Evolutionary conservation across 2,329 filamentous ascomycete species (phyloP), one percentile per base, ranked within the genome.

Genomic region (Fusarium brachygibbosum): DNA sequence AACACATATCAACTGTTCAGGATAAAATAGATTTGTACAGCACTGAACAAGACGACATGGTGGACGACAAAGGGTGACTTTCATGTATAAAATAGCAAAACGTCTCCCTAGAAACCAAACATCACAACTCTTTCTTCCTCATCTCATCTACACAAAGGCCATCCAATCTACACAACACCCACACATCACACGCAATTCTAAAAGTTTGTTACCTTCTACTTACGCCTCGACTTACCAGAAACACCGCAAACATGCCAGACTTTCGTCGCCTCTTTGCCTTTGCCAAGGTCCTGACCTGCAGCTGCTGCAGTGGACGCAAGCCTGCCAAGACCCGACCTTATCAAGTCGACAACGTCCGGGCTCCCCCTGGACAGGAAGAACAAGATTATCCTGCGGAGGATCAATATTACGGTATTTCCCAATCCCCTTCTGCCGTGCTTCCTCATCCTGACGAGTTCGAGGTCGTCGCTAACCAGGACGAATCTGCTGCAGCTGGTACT

Each of bases 181-280:
- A n/a, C n/a, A n/a, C n/a, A n/a, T n/a, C n/a, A n/a, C n/a, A n/a
- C n/a, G n/a, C n/a, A n/a, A n/a, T n/a, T n/a, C n/a, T n/a, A n/a
- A n/a, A n/a, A n/a, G 11, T 13, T 2, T 28, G 8, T 44, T 16
- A 44, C 28, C 17, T 4, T 13, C 2, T 5, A 28, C 40, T 35
- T 17, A 4, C 6, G 5, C 2, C 16, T 21, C 42, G 3, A 48
- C 14, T 12, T 11, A 13, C 11, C 21, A n/a, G 14, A 12, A 44
- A 31, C 6, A 21, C 8, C 35, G 5, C 14, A 25, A 46, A 23
- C 2, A 71, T 71, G 69, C 69, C 69, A 6, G 62, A 71, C 37
- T 71, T 71, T 9, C 68, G 68, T 11, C 58, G n/a, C 0, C 32
- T 71, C 7, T 59, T 71, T 31, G 37, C 35, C n/a, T 21, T 65